Evolutionary conservation across 768 basidiomycete species (phyloP), one percentile per base, ranked within the genome.

Genomic region (Calocybe indica): DNA sequence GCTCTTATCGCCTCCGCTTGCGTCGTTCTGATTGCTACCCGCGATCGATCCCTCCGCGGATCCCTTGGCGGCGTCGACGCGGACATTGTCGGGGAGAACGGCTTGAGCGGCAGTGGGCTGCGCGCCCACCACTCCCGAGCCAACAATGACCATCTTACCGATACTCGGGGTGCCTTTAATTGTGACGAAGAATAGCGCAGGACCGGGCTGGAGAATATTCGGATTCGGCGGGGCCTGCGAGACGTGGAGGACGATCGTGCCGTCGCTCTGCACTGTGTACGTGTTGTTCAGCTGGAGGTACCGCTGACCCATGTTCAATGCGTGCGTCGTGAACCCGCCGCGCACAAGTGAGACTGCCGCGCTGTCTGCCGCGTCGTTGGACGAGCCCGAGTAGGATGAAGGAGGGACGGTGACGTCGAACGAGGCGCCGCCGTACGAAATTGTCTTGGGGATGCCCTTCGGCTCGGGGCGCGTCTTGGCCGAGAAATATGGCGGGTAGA

Each of bases 401-500:
- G 82, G 60, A 14, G 83, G 74, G 37, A 97, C 68, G 1, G 74
- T 77, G 52, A 97, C 68, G 63, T 94, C 79, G 62, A 96, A 96
- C 12, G 75, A 69, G 28, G 69, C 51, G 1, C 95, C 95, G 35
- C 95, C 95, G 57, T 99, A 99, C 0, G 78, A 66, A 43, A 99
- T 70, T 1, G 69, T 85, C n/a, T 64, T 65, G 0, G 94, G 94
- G 0, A 91, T 62, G 5, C 86, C 85, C 10, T 70, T 61, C 10
- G 85, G 87, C 1, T 66, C 65, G 1, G 95, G 95, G 8, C 92
- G 85, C 0, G 71, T 70, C 39, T 66, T 58, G 8, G 85, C 76
- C 36, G 77, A 71, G 71, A 86, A 97, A 70, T 95, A 99, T 8
- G 82, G 74, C 0, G 95, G 95, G 70, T 93, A 97, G 73, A 93